Percentiles rank a stretch among this genome's conserved stretches.
Conservation (phyloP, 148 eudicot genomes). For the Heliosperma pusillum region DNA sequence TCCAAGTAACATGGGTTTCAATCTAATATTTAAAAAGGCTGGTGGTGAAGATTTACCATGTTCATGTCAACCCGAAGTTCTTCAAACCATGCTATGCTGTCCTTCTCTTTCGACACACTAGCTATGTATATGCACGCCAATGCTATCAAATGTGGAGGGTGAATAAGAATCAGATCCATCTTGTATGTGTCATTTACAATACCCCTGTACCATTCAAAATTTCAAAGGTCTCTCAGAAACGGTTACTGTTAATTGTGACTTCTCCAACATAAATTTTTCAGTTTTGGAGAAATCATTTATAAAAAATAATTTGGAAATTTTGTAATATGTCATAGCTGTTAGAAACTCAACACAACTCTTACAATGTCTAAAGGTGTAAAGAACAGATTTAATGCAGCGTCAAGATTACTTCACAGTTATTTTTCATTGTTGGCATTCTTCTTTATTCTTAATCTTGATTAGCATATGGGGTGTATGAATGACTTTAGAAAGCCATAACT, state of each 20-base stretch:
- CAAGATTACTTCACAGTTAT: neutral
- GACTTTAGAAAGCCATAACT: neutral
- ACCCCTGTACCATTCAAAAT: conserved; percentile 55
- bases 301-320: neutral
- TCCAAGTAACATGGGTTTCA: neutral
- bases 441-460: neutral
- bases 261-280: neutral
- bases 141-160: conserved; percentile 93
- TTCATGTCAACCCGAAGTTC: conserved; percentile 98
- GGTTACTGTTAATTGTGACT: neutral
- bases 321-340: neutral
- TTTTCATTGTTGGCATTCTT: neutral
- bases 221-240: conserved; percentile 10
- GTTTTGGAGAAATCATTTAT: neutral
- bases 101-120: conserved; percentile 84
- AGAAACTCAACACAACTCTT: neutral
- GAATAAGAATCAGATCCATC: conserved; percentile 91
- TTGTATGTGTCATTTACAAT: conserved; percentile 93
- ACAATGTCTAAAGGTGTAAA: neutral
- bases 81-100: conserved; percentile 92
- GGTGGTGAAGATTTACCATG: conserved; percentile 48
- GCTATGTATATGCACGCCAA: conserved; percentile 95
- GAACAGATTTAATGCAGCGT: neutral
- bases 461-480: neutral
- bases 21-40: neutral